These are phyloP conservation scores for Plasmodium gonderi DNA, from an alignment of 169 alveolate genomes.

Conservation along the genomic window DNA sequence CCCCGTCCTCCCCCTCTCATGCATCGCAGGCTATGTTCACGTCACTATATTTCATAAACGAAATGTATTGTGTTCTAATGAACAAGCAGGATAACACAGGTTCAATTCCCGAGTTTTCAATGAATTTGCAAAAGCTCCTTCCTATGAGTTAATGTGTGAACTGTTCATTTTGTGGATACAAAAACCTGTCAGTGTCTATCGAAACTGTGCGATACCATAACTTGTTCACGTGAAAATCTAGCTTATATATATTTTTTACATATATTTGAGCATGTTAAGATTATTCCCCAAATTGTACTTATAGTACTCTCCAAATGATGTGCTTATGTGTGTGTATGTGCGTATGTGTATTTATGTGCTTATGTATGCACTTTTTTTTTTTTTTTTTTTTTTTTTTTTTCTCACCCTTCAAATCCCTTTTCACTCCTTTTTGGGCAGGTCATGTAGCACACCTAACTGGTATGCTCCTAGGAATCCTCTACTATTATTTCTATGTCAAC, in stretches of 20 bases:
- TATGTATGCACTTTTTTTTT: neutral
- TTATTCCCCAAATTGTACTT: no score
- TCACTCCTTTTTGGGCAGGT: neutral
- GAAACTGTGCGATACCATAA: no score
- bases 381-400: neutral
- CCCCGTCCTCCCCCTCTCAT: neutral
- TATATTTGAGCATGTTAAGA: no score
- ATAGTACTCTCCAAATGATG: no score
- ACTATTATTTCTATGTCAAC: conserved; percentile 24
- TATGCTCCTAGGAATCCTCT: conserved; percentile 33
- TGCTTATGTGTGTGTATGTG: no score
- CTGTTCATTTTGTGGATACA: no score
- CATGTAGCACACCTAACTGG: conserved; percentile 59
- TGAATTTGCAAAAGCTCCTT: no score
- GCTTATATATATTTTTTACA: no score
- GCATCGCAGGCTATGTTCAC: conserved; percentile 39
- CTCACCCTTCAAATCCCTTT: neutral
- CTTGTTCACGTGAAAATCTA: no score
- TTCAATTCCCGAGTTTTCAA: neutral
- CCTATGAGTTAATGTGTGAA: no score
- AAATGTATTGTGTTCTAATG: conserved; percentile 22
- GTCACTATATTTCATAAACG: conserved; percentile 24
- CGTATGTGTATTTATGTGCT: no score
- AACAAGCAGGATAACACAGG: conserved; percentile 41
- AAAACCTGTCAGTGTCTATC: no score